Conservation (phyloP, 2,329 filamentous ascomycete genomes). For the Periglandula ipomoeae region DNA sequence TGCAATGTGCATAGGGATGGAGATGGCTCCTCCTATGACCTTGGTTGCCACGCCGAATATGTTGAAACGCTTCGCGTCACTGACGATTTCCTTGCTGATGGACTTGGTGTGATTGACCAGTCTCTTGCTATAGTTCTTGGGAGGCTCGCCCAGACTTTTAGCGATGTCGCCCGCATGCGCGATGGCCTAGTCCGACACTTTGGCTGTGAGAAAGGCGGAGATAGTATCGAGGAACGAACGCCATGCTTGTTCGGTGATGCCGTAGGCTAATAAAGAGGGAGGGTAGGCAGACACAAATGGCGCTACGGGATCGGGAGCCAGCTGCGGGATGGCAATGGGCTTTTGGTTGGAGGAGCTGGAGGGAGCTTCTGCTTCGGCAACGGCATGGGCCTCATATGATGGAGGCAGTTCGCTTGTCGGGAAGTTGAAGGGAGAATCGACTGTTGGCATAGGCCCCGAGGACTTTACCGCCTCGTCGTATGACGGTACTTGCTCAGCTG, state of each 20-base stretch:
- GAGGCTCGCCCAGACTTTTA: constrained; percentile 25
- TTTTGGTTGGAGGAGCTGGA: constrained; percentile 8
- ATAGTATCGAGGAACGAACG: constrained; percentile 27
- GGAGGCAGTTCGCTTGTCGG: constrained; percentile 22
- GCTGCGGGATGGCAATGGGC: constrained; percentile 33
- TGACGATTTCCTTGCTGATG: constrained; percentile 26
- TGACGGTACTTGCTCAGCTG: constrained; percentile 4
- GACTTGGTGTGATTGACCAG: constrained; percentile 26
- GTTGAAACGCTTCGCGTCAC: constrained; percentile 29
- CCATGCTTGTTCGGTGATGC: constrained; percentile 27
- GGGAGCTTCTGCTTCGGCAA: background rate
- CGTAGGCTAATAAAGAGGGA: constrained; percentile 27
- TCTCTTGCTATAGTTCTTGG: constrained; percentile 24
- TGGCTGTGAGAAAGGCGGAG: constrained; percentile 37
- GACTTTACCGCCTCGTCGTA: constrained; percentile 5
- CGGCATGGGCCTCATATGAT: constrained; percentile 15
- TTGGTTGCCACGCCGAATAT: constrained; percentile 28
- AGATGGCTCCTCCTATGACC: constrained; percentile 27
- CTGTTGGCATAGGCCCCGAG: constrained; percentile 7
- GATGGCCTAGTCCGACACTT: constrained; percentile 33
- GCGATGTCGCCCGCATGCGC: constrained; percentile 33
- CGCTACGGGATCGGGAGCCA: constrained; percentile 21
- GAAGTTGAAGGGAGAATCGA: constrained; percentile 29
- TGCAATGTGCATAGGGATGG: constrained; percentile 26
- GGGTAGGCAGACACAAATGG: constrained; percentile 32